Conservation (phyloP, 2,329 filamentous ascomycete species). For the Alternaria incomplexa region DNA sequence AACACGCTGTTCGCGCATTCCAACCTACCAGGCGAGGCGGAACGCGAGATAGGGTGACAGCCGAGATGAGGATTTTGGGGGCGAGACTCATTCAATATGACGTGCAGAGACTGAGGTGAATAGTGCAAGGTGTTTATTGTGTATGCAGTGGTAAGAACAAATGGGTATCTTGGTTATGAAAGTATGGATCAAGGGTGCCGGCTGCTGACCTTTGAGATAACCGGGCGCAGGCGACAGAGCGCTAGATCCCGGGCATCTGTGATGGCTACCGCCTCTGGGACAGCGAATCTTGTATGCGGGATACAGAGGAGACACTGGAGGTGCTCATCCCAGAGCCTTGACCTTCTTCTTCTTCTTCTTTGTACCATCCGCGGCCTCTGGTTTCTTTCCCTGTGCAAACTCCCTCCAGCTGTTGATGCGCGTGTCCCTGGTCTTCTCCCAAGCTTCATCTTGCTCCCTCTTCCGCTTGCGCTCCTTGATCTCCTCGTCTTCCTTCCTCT, state of each 20-base stretch:
- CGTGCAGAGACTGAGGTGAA: background rate
- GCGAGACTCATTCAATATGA: background rate
- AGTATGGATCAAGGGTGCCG: background rate
- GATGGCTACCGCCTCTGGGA: background rate
- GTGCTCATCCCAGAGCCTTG: slow-evolving; percentile 57
- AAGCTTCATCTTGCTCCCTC: slow-evolving; percentile 90
- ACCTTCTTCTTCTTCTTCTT: slow-evolving; percentile 61
- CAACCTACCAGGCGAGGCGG: slow-evolving; percentile 13
- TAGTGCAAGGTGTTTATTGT: background rate
- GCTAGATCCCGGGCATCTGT: background rate
- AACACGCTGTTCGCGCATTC: background rate
- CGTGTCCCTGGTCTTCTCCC: slow-evolving; percentile 91
- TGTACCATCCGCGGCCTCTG: slow-evolving; percentile 56
- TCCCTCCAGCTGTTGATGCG: slow-evolving; percentile 93
- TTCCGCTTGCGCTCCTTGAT: slow-evolving; percentile 65
- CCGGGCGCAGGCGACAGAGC: background rate
- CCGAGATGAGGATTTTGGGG: background rate
- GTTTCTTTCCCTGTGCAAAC: slow-evolving; percentile 72
- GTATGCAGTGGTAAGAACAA: background rate
- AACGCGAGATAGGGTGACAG: background rate
- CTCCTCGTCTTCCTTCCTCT: slow-evolving; percentile 86
- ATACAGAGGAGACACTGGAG: background rate
- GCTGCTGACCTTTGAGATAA: background rate
- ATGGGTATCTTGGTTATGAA: slow-evolving; percentile 3
- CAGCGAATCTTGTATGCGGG: background rate